Evolutionary conservation across 768 basidiomycete species (phyloP).

Genomic region (Boletellus sp.): DNA sequence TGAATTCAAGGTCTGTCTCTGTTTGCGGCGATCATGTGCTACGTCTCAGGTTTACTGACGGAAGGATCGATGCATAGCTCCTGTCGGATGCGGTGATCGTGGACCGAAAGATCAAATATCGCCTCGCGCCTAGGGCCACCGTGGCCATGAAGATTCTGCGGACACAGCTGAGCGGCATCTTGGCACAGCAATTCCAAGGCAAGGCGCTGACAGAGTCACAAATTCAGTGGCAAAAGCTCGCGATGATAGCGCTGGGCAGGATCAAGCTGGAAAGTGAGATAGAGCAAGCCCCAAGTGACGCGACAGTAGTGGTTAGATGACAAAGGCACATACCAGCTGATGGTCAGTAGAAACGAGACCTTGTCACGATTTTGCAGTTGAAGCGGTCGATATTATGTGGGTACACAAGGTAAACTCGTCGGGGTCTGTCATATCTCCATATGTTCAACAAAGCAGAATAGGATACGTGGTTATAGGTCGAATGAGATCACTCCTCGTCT

Average conservation of each 20-base stretch:
- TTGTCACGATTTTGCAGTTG: background rate
- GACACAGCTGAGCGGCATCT: slow-evolving; percentile 50
- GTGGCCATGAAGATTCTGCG: slow-evolving; percentile 81
- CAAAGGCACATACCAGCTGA: no score
- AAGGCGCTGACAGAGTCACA: slow-evolving; percentile 58
- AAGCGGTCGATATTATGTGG: background rate
- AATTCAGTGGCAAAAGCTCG: slow-evolving; percentile 69
- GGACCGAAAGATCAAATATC: slow-evolving; percentile 83
- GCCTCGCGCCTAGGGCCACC: slow-evolving; percentile 62
- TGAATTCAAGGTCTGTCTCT: slow-evolving; percentile 70
- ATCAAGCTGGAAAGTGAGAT: slow-evolving; percentile 36
- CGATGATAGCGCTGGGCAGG: slow-evolving; percentile 57
- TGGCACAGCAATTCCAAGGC: slow-evolving; percentile 66
- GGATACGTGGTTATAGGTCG: background rate
- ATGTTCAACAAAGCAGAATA: background rate
- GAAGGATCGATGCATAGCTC: slow-evolving; percentile 42
- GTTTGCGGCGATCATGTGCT: background rate
- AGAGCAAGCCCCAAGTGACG: slow-evolving; percentile 5
- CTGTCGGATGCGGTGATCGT: slow-evolving; percentile 66
- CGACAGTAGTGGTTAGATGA: slow-evolving; percentile 21
- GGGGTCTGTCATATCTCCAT: slow-evolving; percentile 6
- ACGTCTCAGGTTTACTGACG: slow-evolving; percentile 4
- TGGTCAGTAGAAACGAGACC: background rate
- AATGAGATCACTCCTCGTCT: slow-evolving; percentile 42
- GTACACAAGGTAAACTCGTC: background rate